Evolutionary conservation across 108 stramenopile species (phyloP), one percentile per base, ranked within the genome.

Genomic region (Craspedostauros australis): DNA sequence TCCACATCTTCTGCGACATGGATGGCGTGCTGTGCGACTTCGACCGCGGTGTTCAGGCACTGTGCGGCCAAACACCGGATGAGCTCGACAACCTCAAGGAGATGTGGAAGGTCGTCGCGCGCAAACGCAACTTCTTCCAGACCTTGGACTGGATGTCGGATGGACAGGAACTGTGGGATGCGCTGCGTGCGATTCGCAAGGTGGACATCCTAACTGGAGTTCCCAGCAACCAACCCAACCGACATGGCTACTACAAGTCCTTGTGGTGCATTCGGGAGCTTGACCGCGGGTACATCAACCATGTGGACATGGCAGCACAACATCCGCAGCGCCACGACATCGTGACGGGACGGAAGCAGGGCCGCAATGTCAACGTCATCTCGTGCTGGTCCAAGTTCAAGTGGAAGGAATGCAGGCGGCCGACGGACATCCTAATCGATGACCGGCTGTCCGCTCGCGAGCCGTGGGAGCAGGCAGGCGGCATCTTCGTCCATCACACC

Each of bases 361-460:
- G n/a, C n/a, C n/a, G n/a, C n/a, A n/a, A n/a, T 18, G 56, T 54
- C 54, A 64, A 64, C 60, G 66, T 89, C 23, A 83, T 89, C 24
- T 85, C 88, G 1, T 89, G 88, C 53, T 89, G 88, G 88, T 77
- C 75, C 31, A 55, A 69, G 38, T 85, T 85, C 50, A 89, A 89
- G 52, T 70, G 80, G 58, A 53, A 41, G 31, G 88, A 90, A 50
- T 54, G 62, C 44, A 41, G 24, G 54, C 72, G 74, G 64, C 61
- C 59, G 50, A 48, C 60, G 62, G 53, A 53, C 50, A 67, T 90
- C 5, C 63, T 86, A 33, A 90, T 86, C 64, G 88, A 86, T 61
- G 84, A 86, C 58, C 72, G 88, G 7, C 33, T 66, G 18, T 57
- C 56, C 23, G 41, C 80, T 12, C 57, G 53, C 29, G 57, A 63